Conservation (phyloP, 2,329 filamentous ascomycete species). For the Ophiostoma himal-ulmi region DNA sequence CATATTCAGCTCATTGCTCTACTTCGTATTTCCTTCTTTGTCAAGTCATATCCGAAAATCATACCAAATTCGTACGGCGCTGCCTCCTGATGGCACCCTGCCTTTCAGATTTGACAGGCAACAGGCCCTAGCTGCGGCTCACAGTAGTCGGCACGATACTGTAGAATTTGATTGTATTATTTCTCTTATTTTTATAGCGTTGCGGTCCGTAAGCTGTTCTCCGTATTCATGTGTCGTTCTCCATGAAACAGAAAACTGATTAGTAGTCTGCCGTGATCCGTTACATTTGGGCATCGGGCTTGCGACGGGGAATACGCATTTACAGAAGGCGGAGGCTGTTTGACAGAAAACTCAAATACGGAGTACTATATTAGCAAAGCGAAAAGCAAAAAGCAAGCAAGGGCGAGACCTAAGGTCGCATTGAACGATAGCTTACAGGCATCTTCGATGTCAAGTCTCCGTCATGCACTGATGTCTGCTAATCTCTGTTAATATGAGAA, state of each 20-base stretch:
- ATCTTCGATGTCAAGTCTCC: neutral
- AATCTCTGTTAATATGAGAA: neutral
- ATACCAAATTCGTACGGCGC: neutral
- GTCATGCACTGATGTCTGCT: too few species aligned
- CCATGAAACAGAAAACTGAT: neutral
- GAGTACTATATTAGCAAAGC: neutral
- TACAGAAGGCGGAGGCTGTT: neutral
- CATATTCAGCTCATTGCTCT: neutral
- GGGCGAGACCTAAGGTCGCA: neutral
- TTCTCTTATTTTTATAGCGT: too few species aligned
- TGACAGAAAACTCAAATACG: neutral
- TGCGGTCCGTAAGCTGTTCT: neutral
- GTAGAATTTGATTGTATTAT: neutral
- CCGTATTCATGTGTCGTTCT: neutral
- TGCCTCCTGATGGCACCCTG: slow-evolving; percentile 3
- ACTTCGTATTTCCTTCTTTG: neutral
- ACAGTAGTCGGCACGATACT: neutral
- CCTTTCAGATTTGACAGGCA: neutral
- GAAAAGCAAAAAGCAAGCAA: neutral
- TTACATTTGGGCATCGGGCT: neutral
- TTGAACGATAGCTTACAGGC: neutral
- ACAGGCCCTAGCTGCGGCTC: neutral
- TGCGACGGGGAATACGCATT: neutral
- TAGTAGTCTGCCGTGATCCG: neutral
- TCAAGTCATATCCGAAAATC: neutral